Evolutionary conservation across 371 early-diverging fungal species (phyloP).

Genomic region (Lichtheimia ornata): DNA sequence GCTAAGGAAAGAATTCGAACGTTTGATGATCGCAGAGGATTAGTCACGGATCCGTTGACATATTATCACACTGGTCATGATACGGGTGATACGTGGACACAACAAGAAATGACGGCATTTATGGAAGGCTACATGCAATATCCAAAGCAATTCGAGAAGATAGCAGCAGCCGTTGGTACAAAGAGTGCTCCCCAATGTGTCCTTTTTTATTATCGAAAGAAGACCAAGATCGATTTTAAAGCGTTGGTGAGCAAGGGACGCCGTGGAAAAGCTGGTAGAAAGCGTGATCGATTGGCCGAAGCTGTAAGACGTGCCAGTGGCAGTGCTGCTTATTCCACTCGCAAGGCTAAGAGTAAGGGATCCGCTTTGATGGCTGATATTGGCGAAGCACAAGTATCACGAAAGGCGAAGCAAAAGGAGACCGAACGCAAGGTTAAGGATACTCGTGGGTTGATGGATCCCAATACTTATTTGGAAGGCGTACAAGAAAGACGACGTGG

Average conservation of each 20-base stretch:
- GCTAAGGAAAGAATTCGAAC: constrained; percentile 57
- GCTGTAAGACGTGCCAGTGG: constrained; percentile 48
- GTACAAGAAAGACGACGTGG: constrained; percentile 33
- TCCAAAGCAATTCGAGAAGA: constrained; percentile 92
- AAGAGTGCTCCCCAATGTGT: constrained; percentile 89
- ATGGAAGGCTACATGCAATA: constrained; percentile 74
- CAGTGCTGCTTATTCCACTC: constrained; percentile 21
- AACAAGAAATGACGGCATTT: constrained; percentile 80
- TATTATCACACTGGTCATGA: constrained; percentile 65
- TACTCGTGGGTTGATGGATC: constrained; percentile 38
- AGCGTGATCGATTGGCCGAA: constrained; percentile 43
- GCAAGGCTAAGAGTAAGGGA: constrained; percentile 62
- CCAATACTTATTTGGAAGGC: constrained; percentile 42
- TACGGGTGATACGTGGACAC: constrained; percentile 77
- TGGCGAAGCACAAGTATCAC: constrained; percentile 57
- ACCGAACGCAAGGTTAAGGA: constrained; percentile 41
- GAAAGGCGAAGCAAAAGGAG: constrained; percentile 53
- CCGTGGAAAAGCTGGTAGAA: constrained; percentile 46
- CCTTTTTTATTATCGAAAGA: constrained; percentile 90
- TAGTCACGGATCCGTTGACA: constrained; percentile 59
- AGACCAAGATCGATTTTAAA: constrained; percentile 85
- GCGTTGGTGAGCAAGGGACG: constrained; percentile 60
- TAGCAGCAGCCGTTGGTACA: constrained; percentile 69
- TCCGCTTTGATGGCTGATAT: constrained; percentile 67
- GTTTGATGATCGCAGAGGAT: constrained; percentile 65